A percentile compares a stretch with the other conserved stretches of the same genome.
These are phyloP conservation scores for Pseudogymnoascus destructans DNA, from an alignment of 2,329 filamentous ascomycete species.

Conservation along the genomic window DNA sequence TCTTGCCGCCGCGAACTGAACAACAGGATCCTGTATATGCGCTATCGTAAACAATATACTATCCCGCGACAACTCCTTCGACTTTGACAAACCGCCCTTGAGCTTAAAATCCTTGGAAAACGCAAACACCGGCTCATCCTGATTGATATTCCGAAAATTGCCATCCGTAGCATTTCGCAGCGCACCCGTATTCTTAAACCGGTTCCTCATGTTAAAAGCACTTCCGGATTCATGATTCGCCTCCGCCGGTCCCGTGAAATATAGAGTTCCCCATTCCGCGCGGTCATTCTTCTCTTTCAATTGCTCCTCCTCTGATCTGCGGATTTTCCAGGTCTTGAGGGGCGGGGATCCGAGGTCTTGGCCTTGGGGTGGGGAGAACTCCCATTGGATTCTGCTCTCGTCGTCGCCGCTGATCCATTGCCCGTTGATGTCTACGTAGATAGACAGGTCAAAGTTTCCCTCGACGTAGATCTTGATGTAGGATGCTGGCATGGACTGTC, in stretches of 20 bases:
- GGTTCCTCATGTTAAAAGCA: constrained; percentile 49
- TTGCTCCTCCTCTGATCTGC: constrained; percentile 47
- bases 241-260: constrained; percentile 59
- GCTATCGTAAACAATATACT: constrained; percentile 63
- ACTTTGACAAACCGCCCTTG: constrained; percentile 25
- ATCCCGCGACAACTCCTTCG: constrained; percentile 25
- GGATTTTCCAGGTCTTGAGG: constrained; percentile 55
- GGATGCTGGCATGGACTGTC: constrained; percentile 46
- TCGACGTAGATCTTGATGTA: constrained; percentile 61
- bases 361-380: constrained; percentile 34
- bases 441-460: constrained; percentile 49
- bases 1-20: constrained; percentile 64
- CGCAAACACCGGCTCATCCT: constrained; percentile 71
- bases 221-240: constrained; percentile 59
- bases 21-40: constrained; percentile 64
- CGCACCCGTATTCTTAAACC: constrained; percentile 54
- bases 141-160: constrained; percentile 57
- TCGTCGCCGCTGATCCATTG: constrained; percentile 73
- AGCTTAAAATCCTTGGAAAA: constrained; percentile 55
- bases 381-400: constrained; percentile 58
- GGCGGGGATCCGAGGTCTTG: constrained; percentile 25
- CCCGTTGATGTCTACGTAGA: constrained; percentile 58
- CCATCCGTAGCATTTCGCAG: constrained; percentile 54
- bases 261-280: constrained; percentile 71
- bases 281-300: constrained; percentile 63